Evolutionary conservation across 2,329 filamentous ascomycete species (phyloP).

Genomic region (Oidium heveae): DNA sequence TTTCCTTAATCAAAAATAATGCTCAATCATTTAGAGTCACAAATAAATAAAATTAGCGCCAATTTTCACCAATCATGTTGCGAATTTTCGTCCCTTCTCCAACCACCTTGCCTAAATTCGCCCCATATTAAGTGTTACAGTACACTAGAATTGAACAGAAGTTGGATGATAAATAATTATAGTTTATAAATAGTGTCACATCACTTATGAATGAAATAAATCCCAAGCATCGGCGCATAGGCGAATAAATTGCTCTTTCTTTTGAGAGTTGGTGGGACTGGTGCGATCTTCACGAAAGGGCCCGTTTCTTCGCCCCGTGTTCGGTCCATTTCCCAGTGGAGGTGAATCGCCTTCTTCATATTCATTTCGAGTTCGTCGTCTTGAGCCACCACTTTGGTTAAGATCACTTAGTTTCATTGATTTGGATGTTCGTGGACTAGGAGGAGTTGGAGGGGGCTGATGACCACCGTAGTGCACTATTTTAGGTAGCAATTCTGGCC

Average conservation of each 20-base stretch:
- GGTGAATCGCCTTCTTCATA: slow-evolving; percentile 84
- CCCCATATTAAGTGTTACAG: too few relatives aligned
- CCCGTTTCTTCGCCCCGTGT: slow-evolving; percentile 27
- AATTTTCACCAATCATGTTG: too few relatives aligned
- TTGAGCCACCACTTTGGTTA: slow-evolving; percentile 25
- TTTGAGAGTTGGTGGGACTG: slow-evolving; percentile 59
- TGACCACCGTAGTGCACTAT: slow-evolving; percentile 89
- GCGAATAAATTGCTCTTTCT: slow-evolving; percentile 78
- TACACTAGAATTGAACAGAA: too few relatives aligned
- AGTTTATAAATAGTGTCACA: not conserved
- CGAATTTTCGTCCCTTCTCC: too few relatives aligned
- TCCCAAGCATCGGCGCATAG: slow-evolving; percentile 87
- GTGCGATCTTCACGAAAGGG: slow-evolving; percentile 64
- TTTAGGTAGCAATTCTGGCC: slow-evolving; percentile 75
- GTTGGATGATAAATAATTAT: too few relatives aligned
- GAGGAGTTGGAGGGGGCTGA: slow-evolving; percentile 63
- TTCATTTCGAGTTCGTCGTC: slow-evolving; percentile 62
- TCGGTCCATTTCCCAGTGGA: slow-evolving; percentile 52
- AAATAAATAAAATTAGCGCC: too few relatives aligned
- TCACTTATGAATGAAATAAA: slow-evolving; percentile 58
- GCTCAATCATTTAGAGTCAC: too few relatives aligned
- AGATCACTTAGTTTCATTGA: slow-evolving; percentile 10
- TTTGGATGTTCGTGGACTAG: slow-evolving; percentile 19
- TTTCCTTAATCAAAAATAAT: too few relatives aligned
- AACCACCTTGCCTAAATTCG: too few relatives aligned